Conservation (phyloP, 148 eudicot genomes). For the Cornus controversa region DNA sequence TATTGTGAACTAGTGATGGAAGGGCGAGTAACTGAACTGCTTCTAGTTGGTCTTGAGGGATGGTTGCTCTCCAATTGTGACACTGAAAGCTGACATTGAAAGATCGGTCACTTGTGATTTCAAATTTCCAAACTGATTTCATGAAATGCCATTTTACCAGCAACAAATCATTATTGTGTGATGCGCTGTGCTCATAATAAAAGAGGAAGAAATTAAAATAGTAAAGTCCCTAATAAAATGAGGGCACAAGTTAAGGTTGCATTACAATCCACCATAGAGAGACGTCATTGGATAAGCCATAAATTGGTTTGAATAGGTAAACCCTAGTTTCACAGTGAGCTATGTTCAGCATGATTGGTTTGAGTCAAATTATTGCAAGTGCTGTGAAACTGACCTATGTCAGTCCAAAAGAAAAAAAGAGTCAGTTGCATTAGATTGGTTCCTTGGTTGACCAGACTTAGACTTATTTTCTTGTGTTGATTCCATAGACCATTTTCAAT, state of each 20-base stretch:
- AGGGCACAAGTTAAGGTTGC: background rate
- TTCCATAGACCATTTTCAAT: background rate
- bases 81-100: slow-evolving; percentile 62
- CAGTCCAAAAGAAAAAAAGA: background rate
- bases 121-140: background rate
- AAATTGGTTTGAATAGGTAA: background rate
- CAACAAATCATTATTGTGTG: background rate
- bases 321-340: background rate
- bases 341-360: background rate
- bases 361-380: background rate
- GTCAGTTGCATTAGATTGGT: background rate
- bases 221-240: background rate
- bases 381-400: background rate
- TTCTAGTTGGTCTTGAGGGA: slow-evolving; percentile 66
- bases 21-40: slow-evolving; percentile 88
- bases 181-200: background rate
- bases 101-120: slow-evolving; percentile 7
- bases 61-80: slow-evolving; percentile 66
- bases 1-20: slow-evolving; percentile 61
- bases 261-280: background rate
- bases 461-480: background rate
- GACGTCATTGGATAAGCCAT: background rate
- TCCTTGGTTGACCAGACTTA: background rate
- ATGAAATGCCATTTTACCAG: background rate
- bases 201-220: background rate